Base-by-base conservation (phyloP, 2,329 filamentous ascomycete genomes). In the Fusarium pininemorale region DNA sequence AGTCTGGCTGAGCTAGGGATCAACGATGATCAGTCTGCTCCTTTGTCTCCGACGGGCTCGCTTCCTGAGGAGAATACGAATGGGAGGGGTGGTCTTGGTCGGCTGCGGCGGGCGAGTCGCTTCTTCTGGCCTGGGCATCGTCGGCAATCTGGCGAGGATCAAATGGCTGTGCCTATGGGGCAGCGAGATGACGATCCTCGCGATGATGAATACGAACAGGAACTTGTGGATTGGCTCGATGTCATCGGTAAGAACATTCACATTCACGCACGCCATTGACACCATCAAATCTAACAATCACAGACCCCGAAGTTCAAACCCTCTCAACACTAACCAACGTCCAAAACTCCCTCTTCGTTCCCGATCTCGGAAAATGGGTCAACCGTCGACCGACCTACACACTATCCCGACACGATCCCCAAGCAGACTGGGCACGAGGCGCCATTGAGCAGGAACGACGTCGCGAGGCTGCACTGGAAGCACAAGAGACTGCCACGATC, bases 311-410 rank as follows among this genome's bases (percentile, higher is more conserved):
- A 83, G 91, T 97, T 7, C 90, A 93, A 41, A 94, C 94, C 0
- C 84, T 97, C 7, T 94, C 93, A 0, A 96, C 94, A 20, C 88
- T 97, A 15, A 97, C 93, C 48, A 97, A 97, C 78, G 91, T 97
- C 26, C 94, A 97, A 78, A 97, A 97, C 80, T 96, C 94, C 0
- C 89, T 97, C 15, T 97, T 97, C 82, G 85, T 97, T 5, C 94
- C 94, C 0, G 92, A 95, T 73, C 85, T 97, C n/a, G 94, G 94
- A 45, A 85, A 87, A 66, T 90, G 90, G 76, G 76, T 97, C 56
- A 96, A 97, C 78, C 89, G 94, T 55, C 87, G 91, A 69, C 94
- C 94, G 3, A 95, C 93, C 1, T 97, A 96, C 80, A 90, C 90
- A 47, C 85, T 96, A 13, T 91, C 91, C 11, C 87, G 88, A 28